Conservation (phyloP, 2,329 filamentous ascomycete species). For the Trichophyton verrucosum region DNA sequence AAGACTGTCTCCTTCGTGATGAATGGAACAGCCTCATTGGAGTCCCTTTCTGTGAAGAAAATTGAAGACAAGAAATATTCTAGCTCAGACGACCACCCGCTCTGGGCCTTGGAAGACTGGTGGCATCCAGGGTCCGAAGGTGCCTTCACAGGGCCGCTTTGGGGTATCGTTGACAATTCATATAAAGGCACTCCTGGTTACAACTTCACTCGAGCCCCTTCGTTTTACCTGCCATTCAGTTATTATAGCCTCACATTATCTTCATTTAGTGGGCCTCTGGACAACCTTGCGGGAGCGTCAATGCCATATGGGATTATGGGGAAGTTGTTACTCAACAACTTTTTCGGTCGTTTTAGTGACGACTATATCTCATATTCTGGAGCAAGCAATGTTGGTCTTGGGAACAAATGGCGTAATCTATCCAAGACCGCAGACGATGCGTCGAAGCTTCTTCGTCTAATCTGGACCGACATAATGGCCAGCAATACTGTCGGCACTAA, state of each 20-base stretch:
- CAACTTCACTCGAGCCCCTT: slow-evolving; percentile 13
- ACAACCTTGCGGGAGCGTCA: slow-evolving; percentile 23
- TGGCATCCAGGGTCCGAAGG: slow-evolving; percentile 16
- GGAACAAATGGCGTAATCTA: slow-evolving; percentile 29
- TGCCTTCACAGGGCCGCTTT: slow-evolving; percentile 21
- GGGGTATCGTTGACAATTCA: slow-evolving; percentile 29
- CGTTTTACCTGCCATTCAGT: slow-evolving; percentile 22
- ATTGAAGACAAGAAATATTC: slow-evolving; percentile 28
- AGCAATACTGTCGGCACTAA: slow-evolving; percentile 33
- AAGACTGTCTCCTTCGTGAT: slow-evolving; percentile 34
- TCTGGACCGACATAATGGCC: slow-evolving; percentile 36
- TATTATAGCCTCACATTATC: not conserved
- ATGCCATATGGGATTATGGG: not conserved
- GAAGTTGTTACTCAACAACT: slow-evolving; percentile 14
- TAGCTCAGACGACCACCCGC: slow-evolving; percentile 18
- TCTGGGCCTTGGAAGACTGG: slow-evolving; percentile 30
- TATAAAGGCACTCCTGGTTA: slow-evolving; percentile 24
- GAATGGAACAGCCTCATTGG: slow-evolving; percentile 30
- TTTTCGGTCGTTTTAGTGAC: slow-evolving; percentile 20
- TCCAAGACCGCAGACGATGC: slow-evolving; percentile 18
- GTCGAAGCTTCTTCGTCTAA: slow-evolving; percentile 30
- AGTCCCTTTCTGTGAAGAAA: slow-evolving; percentile 23
- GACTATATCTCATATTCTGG: slow-evolving; percentile 22
- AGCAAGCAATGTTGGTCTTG: slow-evolving; percentile 29
- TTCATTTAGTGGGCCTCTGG: not conserved